Evolutionary conservation across 352 stramenopile species (phyloP).

Genomic region (Phytophthora meadii): DNA sequence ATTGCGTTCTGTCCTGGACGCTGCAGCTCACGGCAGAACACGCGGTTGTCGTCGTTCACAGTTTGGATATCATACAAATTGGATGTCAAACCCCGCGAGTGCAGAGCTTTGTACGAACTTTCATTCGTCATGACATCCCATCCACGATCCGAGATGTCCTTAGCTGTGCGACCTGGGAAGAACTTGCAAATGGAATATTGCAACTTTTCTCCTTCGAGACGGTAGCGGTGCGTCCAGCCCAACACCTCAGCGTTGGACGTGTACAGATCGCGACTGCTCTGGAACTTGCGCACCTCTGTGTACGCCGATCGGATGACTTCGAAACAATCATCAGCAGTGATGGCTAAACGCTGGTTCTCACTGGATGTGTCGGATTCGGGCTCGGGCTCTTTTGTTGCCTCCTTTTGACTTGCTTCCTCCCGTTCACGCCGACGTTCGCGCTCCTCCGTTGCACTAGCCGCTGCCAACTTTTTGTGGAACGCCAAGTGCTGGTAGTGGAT

Average conservation of each 20-base stretch:
- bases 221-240: slow-evolving; percentile 48
- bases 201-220: slow-evolving; percentile 28
- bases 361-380: background rate
- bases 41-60: slow-evolving; percentile 46
- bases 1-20: slow-evolving; percentile 27
- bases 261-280: slow-evolving; percentile 34
- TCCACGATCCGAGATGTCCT: slow-evolving; percentile 34
- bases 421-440: slow-evolving; percentile 7
- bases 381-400: slow-evolving; percentile 11
- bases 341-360: slow-evolving; percentile 15
- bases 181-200: slow-evolving; percentile 52
- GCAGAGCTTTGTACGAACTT: slow-evolving; percentile 37
- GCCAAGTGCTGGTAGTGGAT: slow-evolving; percentile 34
- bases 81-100: slow-evolving; percentile 42
- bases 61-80: slow-evolving; percentile 37
- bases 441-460: slow-evolving; percentile 14
- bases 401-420: slow-evolving; percentile 1
- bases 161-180: slow-evolving; percentile 34
- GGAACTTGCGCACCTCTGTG: slow-evolving; percentile 29
- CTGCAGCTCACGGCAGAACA: slow-evolving; percentile 45
- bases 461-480: slow-evolving; percentile 36
- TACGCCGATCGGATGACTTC: slow-evolving; percentile 50
- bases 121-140: slow-evolving; percentile 48
- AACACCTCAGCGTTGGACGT: slow-evolving; percentile 40
- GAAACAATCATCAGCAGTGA: slow-evolving; percentile 38